Evolutionary conservation across 371 early-diverging fungal species (phyloP).

Genomic region (Lichtheimia corymbifera): DNA sequence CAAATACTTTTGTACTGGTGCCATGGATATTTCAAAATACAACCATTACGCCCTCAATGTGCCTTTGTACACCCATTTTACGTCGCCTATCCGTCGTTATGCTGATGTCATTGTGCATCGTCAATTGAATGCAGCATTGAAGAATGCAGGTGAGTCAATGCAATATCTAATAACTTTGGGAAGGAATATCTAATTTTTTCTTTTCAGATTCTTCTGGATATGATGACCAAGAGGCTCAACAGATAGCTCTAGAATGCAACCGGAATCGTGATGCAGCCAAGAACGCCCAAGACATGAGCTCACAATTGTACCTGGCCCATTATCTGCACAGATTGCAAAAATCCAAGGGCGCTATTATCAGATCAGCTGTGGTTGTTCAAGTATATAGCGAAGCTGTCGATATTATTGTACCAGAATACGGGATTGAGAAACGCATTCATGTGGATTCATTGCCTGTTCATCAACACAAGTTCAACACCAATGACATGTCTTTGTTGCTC

Average conservation of each 20-base stretch:
- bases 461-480: constrained; percentile 41
- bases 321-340: constrained; percentile 52
- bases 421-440: constrained; percentile 70
- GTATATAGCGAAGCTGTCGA: constrained; percentile 62
- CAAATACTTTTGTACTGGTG: constrained; percentile 91
- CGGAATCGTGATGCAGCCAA: constrained; percentile 77
- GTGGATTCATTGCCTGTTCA: constrained; percentile 63
- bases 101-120: constrained; percentile 99
- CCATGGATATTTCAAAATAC: constrained; percentile 58
- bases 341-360: constrained; percentile 39
- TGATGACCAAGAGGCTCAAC: constrained; percentile 45
- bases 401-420: constrained; percentile 74
- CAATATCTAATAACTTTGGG: neutral
- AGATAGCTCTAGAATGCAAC: constrained; percentile 78
- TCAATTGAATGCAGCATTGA: constrained; percentile 56
- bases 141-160: constrained; percentile 16
- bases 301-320: constrained; percentile 72
- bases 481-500: constrained; percentile 29
- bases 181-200: constrained; percentile 6
- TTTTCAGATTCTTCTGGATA: constrained; percentile 39
- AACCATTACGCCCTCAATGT: constrained; percentile 88
- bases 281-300: constrained; percentile 83
- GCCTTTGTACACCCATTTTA: constrained; percentile 95
- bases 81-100: constrained; percentile 99
- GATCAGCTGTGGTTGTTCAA: constrained; percentile 52